Base-by-base conservation (phyloP, 2,329 filamentous ascomycete genomes). In the Talaromyces sp. region DNA sequence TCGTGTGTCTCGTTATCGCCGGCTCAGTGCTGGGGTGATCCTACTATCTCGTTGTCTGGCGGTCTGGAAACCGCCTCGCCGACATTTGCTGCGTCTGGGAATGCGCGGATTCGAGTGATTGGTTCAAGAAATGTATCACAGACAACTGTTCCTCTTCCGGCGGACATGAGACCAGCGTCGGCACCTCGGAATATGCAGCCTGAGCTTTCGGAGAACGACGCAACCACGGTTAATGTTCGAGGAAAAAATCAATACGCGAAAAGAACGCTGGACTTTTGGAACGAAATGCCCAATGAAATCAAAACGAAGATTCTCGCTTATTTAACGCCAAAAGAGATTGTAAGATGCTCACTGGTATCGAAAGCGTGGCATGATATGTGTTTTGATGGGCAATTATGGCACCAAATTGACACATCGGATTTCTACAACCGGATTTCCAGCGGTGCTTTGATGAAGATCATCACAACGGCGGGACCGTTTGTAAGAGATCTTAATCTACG, bases 301-400 rank as follows among this genome's bases (percentile, higher is more conserved):
- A 89, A 89, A 70, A 83, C 96, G 70, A 82, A 91, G 49, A 87
- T 97, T 60, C 84, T 98, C 65, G 84, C 87, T 5, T 92, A 90
- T 71, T 82, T 98, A 22, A 83, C 83, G 33, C 93, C 93, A 0
- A 92, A 89, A 73, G 89, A 98, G 74, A 85, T 98, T 39, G 87
- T 97, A 11, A 86, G 88, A 66, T 86, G 86, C 64, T 96, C 94
- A 0, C 82, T 87, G 19, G 90, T 95, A 22, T 94, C 88, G 74
- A 92, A 88, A 75, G 79, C 84, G 6, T 97, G 95, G 82, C 83
- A 96, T 76, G 84, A 85, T 57, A 88, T 91, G 78, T 97, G 94
- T 79, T 97, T 94, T 71, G 94, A 99, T 75, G 95, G 95, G 1
- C 95, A 99, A 79, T 80, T 98, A 17, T 99, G 95, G 95, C 89